Base-by-base conservation (phyloP, 805 yeast genomes). In the Ogataea haglerorum region DNA sequence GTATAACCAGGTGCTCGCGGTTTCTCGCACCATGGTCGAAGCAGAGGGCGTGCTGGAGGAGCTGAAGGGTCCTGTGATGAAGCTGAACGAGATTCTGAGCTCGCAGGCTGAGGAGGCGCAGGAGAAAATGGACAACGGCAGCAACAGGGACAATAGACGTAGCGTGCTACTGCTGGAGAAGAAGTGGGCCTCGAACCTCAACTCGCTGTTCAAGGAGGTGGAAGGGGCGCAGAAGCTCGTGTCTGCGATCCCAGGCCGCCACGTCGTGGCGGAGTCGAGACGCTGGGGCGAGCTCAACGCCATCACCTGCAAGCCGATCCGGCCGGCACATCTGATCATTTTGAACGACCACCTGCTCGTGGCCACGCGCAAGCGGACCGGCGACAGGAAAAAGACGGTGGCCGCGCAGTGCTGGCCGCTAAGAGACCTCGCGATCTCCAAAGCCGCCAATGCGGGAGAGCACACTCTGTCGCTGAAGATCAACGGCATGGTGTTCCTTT, bases 201-300 rank as follows among this genome's bases (percentile, higher is more conserved):
- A 75, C 40, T 72, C 77, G 7, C 64, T 89, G 37, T 88, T 82
- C 60, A 79, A 79, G 51, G 87, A 84, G 47, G 95, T 90, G 12
- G 96, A 90, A 48, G 95, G 96, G n/a, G 89, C 95, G 1, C 90
- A 85, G 52, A 85, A 85, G 54, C 77, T 74, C 45, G 69, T 89
- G 27, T 84, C 88, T 15, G 78, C 85, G 1, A 60, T 76, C 6
- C 87, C 90, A 0, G 93, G 90, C 3, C 73, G 96, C 36, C 96
- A 88, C 60, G 76, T 89, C 2, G 64, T 87, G 14, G 75, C 80
- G 8, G 93, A 89, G 52, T 79, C 88, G 57, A 83, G 84, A 2
- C 74, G 89, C 35, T 90, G 96, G 96, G 78, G 75, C 43, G 96
- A 89, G 61, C 65, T 90, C 45, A 89, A 88, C 54, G 78, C 84